A percentile compares a stretch with the other conserved stretches of the same genome.
Evolutionary conservation across 2,329 filamentous ascomycete species (phyloP).

Genomic region (Colletotrichum tropicicola): DNA sequence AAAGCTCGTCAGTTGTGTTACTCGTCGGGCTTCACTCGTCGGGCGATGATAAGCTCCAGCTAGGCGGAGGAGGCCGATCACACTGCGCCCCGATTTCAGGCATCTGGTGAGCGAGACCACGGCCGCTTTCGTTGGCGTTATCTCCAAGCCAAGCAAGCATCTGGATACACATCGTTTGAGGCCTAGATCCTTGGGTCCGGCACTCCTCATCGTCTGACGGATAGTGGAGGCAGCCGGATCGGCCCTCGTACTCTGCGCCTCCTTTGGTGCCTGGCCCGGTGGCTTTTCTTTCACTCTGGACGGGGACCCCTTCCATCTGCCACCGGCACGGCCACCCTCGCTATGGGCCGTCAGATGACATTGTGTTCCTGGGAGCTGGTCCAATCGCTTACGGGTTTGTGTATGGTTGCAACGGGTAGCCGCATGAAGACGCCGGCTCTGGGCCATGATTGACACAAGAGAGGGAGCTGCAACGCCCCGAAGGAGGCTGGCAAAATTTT

Average conservation of each 20-base stretch:
- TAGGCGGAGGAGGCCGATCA: slow-evolving; percentile 9
- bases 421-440: slow-evolving; percentile 21
- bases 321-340: not conserved
- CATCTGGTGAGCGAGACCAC: slow-evolving; percentile 4
- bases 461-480: slow-evolving; percentile 14
- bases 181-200: not conserved
- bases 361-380: slow-evolving; percentile 19
- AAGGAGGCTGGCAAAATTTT: slow-evolving; percentile 24
- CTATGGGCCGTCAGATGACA: slow-evolving; percentile 24
- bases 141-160: not conserved
- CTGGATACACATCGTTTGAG: not conserved
- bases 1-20: slow-evolving; percentile 3
- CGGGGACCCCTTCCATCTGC: not conserved
- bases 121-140: not conserved
- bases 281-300: not conserved
- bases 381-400: slow-evolving; percentile 22
- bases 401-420: slow-evolving; percentile 9
- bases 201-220: not conserved
- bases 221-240: slow-evolving; percentile 19
- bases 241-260: slow-evolving; percentile 23
- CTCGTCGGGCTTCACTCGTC: not conserved
- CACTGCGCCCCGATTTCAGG: not conserved
- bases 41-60: slow-evolving; percentile 1
- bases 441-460: slow-evolving; percentile 4
- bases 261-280: slow-evolving; percentile 8